Percentiles rank a stretch among this genome's conserved stretches.
phyloP scores from a whole-genome alignment of 1,284 basidiomycete species.

The Kwoniella shivajii region DNA sequence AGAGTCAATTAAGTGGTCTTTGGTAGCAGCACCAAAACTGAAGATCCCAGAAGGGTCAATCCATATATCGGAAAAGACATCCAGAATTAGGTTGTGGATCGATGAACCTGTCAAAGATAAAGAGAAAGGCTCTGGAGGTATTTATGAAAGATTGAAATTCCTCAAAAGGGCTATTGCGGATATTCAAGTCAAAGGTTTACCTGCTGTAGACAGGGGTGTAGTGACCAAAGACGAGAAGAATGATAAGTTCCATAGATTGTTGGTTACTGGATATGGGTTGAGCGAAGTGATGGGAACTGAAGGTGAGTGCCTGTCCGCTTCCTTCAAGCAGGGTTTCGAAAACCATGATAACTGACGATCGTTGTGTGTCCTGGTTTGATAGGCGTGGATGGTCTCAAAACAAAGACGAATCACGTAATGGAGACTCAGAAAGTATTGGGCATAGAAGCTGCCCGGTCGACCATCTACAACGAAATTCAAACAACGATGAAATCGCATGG shows the following conservation, averaged over 20 bases:
- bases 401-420: constrained; percentile 96
- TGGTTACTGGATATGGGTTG: constrained; percentile 97
- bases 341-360: too few relatives aligned
- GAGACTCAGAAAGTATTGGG: constrained; percentile 93
- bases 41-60: constrained; percentile 82
- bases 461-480: constrained; percentile 97
- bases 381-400: constrained; percentile 89
- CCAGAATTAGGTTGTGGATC: constrained; percentile 82
- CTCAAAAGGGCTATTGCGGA: constrained; percentile 77
- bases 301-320: constrained; percentile 59
- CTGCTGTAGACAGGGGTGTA: constrained; percentile 82
- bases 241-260: constrained; percentile 55
- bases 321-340: neutral
- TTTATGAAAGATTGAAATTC: constrained; percentile 81
- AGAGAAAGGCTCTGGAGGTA: constrained; percentile 61
- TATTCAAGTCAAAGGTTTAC: constrained; percentile 90
- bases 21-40: constrained; percentile 83
- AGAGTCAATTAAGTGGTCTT: constrained; percentile 90
- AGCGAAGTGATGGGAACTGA: constrained; percentile 97
- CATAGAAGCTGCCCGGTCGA: constrained; percentile 92
- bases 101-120: constrained; percentile 60
- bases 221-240: constrained; percentile 81
- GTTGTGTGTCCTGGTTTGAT: too few relatives aligned
- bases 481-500: constrained; percentile 97
- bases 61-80: constrained; percentile 76